Percentiles rank a stretch among this genome's conserved stretches.
These are phyloP conservation scores for Rhododendron vialii DNA, from an alignment of 148 eudicot species.

Conservation along the genomic window DNA sequence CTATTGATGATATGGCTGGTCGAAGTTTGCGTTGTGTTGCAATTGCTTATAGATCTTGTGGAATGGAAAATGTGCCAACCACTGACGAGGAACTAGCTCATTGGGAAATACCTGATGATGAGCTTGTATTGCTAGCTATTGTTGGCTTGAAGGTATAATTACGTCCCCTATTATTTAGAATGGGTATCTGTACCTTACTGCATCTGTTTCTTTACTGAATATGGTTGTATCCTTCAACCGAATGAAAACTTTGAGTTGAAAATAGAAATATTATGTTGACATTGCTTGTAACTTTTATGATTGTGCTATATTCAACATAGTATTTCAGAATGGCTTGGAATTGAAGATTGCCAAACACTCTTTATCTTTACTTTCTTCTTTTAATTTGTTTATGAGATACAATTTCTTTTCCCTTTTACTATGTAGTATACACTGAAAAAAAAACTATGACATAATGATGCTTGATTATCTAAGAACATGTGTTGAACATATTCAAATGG, in stretches of 20 bases:
- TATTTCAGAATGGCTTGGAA: not conserved
- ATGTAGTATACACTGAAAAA: not conserved
- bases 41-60: slow-evolving; percentile 57
- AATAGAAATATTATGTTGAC: not conserved
- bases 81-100: slow-evolving; percentile 56
- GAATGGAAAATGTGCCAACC: slow-evolving; percentile 48
- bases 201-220: not conserved
- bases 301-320: not conserved
- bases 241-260: not conserved
- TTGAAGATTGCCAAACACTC: not conserved
- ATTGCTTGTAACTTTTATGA: not conserved
- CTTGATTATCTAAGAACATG: not conserved
- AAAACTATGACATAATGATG: not conserved
- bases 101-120: slow-evolving; percentile 76
- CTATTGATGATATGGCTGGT: slow-evolving; percentile 80
- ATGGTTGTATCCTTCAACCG: not conserved
- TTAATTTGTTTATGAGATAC: not conserved
- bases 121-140: slow-evolving; percentile 70
- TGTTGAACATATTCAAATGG: not conserved
- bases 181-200: not conserved
- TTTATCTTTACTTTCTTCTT: not conserved
- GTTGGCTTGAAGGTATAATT: slow-evolving; percentile 79
- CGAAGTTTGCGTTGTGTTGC: slow-evolving; percentile 93
- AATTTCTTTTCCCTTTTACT: not conserved
- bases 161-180: not conserved